Percentiles rank a stretch among this genome's conserved stretches.
These are phyloP conservation scores for Trichaptum fuscoviolaceum DNA, from an alignment of 768 basidiomycete species.

Conservation along the genomic window DNA sequence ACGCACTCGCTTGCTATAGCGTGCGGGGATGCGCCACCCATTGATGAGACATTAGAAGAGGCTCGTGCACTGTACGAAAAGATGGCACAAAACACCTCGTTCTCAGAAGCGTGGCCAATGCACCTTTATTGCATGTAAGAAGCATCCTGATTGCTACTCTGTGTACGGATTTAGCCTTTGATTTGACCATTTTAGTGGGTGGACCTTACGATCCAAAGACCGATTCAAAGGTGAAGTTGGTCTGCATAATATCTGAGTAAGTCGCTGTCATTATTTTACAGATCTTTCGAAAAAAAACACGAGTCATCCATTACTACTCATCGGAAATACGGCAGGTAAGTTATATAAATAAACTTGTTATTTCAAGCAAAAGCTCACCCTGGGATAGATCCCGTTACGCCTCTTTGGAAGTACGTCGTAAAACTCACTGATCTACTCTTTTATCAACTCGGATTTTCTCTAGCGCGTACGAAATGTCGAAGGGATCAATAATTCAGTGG, in stretches of 20 bases:
- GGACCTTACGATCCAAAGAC: not conserved
- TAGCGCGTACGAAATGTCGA: slow-evolving; percentile 6
- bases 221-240: not conserved
- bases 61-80: slow-evolving; percentile 2
- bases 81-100: slow-evolving; percentile 10
- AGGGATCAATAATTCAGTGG: slow-evolving; percentile 13
- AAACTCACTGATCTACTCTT: not conserved
- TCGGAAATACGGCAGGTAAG: slow-evolving; percentile 19
- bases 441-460: not conserved
- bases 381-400: slow-evolving; percentile 13
- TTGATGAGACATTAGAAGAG: slow-evolving; percentile 9
- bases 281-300: slow-evolving; percentile 13
- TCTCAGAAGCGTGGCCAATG: slow-evolving; percentile 6
- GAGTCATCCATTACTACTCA: slow-evolving; percentile 21
- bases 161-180: not conserved
- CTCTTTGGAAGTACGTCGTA: slow-evolving; percentile 11
- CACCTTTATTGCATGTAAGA: not conserved
- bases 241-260: not conserved
- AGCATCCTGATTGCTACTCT: not conserved
- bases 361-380: not conserved
- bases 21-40: slow-evolving; percentile 11
- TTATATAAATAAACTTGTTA: not conserved
- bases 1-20: slow-evolving; percentile 7
- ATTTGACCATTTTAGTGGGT: not conserved
- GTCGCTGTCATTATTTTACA: not conserved